A percentile compares a stretch with the other conserved stretches of the same genome.
phyloP scores from a whole-genome alignment of 2,329 filamentous ascomycete genomes.

The Monosporascus sp. region DNA sequence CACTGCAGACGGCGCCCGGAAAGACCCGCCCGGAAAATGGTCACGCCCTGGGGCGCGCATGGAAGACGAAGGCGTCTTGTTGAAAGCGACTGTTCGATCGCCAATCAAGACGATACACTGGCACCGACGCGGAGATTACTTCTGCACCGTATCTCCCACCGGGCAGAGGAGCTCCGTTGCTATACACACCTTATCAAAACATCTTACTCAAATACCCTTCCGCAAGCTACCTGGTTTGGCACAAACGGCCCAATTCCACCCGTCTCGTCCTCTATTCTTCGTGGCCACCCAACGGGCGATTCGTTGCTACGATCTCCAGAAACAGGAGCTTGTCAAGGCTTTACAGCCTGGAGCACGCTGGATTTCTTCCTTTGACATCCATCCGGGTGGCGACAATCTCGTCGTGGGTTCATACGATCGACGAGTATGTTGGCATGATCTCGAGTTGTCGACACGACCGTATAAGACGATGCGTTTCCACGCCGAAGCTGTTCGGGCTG shows the following conservation, averaged over 20 bases:
- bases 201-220: conserved; percentile 93
- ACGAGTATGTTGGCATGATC: conserved; percentile 90
- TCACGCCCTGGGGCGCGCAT: conserved; percentile 68
- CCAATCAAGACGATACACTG: conserved; percentile 84
- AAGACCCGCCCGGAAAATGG: conserved; percentile 78
- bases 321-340: conserved; percentile 87
- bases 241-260: conserved; percentile 92
- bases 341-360: conserved; percentile 86
- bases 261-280: conserved; percentile 86
- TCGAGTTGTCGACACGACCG: conserved; percentile 82
- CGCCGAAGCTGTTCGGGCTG: conserved; percentile 80
- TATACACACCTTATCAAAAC: conserved; percentile 92
- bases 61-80: conserved; percentile 70
- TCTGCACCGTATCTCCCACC: conserved; percentile 81
- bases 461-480: conserved; percentile 98
- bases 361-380: conserved; percentile 92
- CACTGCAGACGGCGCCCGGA: conserved; percentile 53
- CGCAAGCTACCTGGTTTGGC: conserved; percentile 67
- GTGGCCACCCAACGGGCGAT: conserved; percentile 92
- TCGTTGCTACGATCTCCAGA: conserved; percentile 87
- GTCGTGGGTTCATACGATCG: conserved; percentile 94
- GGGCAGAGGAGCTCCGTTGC: conserved; percentile 76
- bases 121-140: conserved; percentile 92
- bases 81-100: conserved; percentile 74
- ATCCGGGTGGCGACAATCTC: conserved; percentile 88